A percentile compares a stretch with the other conserved stretches of the same genome.
Conservation (phyloP, 305 asterid genomes). For the Fraxinus dipetala region DNA sequence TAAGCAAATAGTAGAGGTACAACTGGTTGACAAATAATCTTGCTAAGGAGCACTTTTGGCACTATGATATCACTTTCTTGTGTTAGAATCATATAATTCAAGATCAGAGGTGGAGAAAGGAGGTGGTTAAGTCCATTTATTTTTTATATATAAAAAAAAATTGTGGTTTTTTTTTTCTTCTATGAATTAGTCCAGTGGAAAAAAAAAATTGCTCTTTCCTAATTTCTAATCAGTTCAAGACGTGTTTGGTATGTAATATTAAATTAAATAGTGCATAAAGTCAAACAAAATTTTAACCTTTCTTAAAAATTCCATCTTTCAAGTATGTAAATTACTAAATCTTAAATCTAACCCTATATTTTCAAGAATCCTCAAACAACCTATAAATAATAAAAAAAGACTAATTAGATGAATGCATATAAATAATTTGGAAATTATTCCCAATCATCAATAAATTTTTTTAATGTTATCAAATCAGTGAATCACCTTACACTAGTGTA, state of each 20-base stretch:
- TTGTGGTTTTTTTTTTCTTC: no score
- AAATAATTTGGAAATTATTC: neutral
- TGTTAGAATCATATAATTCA: neutral
- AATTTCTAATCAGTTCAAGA: no score
- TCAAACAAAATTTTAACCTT: neutral
- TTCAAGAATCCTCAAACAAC: neutral
- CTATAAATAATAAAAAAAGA: no score
- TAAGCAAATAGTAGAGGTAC: constrained; percentile 3
- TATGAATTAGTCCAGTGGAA: no score
- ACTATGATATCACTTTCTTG: constrained; percentile 20
- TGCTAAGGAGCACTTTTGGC: constrained; percentile 10
- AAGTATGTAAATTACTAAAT: no score
- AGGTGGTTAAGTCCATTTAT: no score
- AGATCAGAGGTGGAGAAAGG: neutral
- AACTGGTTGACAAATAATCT: neutral
- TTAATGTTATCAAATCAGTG: neutral
- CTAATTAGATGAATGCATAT: neutral
- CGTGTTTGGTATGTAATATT: no score
- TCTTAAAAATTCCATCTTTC: neutral
- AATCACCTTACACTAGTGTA: neutral
- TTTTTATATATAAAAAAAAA: no score
- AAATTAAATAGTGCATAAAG: neutral
- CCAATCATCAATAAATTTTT: neutral
- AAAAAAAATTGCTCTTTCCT: no score
- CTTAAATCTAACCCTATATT: no score